Percentiles rank a stretch among this genome's conserved stretches.
These are phyloP conservation scores for Neurospora tetrasperma DNA, from an alignment of 495 filamentous ascomycete genomes.

Conservation along the genomic window DNA sequence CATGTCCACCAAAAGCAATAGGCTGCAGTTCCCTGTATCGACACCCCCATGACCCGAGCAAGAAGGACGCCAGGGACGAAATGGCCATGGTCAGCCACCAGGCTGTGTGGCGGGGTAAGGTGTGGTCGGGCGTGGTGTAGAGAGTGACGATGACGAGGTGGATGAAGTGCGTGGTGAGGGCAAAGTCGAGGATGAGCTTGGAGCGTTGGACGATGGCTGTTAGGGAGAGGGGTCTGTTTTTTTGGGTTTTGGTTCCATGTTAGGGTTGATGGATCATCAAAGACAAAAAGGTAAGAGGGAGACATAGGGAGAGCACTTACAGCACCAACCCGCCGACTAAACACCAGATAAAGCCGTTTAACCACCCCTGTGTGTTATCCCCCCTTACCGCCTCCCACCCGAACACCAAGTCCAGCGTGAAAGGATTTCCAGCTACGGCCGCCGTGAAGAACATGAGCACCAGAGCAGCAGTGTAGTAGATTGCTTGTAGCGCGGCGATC, in stretches of 20 bases:
- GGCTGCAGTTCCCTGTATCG: conserved; percentile 80
- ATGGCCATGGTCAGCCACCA: conserved; percentile 80
- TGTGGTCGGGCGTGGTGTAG: conserved; percentile 47
- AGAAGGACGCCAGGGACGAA: conserved; percentile 59
- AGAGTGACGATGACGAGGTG: conserved; percentile 69
- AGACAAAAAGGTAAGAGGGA: not conserved
- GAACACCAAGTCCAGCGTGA: conserved; percentile 62
- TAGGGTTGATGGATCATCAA: not conserved
- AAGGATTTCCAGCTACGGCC: conserved; percentile 65
- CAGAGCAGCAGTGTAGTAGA: conserved; percentile 69
- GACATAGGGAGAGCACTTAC: conserved; percentile 40
- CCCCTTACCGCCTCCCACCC: conserved; percentile 75
- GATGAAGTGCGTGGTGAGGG: conserved; percentile 76
- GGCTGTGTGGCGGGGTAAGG: conserved; percentile 60
- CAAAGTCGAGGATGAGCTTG: conserved; percentile 89
- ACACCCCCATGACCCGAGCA: conserved; percentile 79
- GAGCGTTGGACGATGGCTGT: conserved; percentile 72
- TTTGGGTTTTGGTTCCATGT: too few relatives aligned
- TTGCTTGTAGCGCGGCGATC: conserved; percentile 73
- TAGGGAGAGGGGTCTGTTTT: conserved; percentile 60
- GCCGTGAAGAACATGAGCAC: conserved; percentile 80
- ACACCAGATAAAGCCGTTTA: conserved; percentile 78
- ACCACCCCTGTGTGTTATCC: conserved; percentile 89
- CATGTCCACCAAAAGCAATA: conserved; percentile 69
- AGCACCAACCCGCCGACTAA: conserved; percentile 60